Conservation (phyloP, 495 filamentous ascomycete species). For the Echria macrotheca region DNA sequence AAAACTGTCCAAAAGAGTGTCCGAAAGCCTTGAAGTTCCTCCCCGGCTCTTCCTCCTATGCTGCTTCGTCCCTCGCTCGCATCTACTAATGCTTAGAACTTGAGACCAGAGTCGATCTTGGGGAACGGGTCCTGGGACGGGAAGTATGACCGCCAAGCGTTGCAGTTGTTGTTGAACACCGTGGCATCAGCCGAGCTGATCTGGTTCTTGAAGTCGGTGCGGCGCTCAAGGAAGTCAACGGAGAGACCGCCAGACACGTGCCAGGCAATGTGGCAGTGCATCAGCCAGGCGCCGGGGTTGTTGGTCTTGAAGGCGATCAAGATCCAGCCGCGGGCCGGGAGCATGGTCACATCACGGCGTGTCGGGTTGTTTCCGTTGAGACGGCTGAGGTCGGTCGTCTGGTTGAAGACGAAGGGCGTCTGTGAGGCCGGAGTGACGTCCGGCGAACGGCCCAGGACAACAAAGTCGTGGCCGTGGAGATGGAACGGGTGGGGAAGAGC, state of each 20-base stretch:
- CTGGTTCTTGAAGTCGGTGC: conserved; percentile 21
- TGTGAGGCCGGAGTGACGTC: conserved; percentile 13
- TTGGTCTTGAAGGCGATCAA: conserved; percentile 52
- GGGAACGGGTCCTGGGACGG: conserved; percentile 16
- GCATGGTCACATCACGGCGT: conserved; percentile 56
- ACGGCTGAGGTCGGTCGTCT: conserved; percentile 14
- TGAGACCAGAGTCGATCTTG: conserved; percentile 27
- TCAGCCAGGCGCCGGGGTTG: conserved; percentile 53
- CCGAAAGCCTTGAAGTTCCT: background rate
- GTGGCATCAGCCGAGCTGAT: conserved; percentile 15
- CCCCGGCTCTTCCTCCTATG: background rate
- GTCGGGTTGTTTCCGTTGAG: conserved; percentile 48
- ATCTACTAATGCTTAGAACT: conserved; percentile 9
- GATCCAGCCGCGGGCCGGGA: conserved; percentile 39
- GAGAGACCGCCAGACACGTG: conserved; percentile 46
- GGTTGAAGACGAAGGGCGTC: conserved; percentile 30
- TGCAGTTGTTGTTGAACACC: conserved; percentile 22
- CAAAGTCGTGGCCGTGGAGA: conserved; percentile 54
- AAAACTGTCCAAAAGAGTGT: background rate
- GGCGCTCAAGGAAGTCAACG: conserved; percentile 45
- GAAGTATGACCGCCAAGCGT: conserved; percentile 23
- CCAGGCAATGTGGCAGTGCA: conserved; percentile 57
- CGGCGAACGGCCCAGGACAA: conserved; percentile 42
- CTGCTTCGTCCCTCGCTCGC: no score
- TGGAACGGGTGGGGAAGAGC: conserved; percentile 43